phyloP scores from a whole-genome alignment of 495 filamentous ascomycete genomes.

The Aspergillus sparsus region DNA sequence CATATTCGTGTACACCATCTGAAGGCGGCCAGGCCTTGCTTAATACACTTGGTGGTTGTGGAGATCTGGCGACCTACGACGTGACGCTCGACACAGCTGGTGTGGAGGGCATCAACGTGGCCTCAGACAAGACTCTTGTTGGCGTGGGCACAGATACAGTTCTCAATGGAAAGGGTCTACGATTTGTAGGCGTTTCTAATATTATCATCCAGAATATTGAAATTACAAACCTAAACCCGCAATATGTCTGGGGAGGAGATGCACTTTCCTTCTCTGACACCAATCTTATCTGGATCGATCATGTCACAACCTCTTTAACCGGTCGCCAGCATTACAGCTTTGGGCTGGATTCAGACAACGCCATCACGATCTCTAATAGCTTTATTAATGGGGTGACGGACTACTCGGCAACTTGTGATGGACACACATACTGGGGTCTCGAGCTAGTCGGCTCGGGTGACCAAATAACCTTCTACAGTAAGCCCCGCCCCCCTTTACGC shows the following conservation, averaged over 20 bases:
- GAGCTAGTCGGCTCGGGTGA: background rate
- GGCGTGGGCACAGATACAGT: conserved; percentile 39
- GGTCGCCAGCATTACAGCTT: background rate
- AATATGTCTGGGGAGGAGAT: conserved; percentile 51
- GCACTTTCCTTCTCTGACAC: conserved; percentile 38
- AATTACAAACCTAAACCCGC: conserved; percentile 47
- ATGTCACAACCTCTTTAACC: background rate
- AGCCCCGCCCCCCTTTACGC: background rate
- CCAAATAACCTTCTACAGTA: conserved; percentile 1
- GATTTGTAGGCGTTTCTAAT: conserved; percentile 44
- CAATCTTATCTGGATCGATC: background rate
- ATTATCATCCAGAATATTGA: conserved; percentile 52
- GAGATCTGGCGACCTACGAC: conserved; percentile 25
- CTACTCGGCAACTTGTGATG: background rate
- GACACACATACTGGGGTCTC: background rate
- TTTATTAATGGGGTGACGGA: background rate
- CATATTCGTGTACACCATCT: conserved; percentile 38
- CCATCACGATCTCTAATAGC: background rate
- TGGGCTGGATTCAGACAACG: background rate
- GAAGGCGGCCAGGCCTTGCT: conserved; percentile 51
- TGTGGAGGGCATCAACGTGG: conserved; percentile 39
- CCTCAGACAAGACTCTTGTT: conserved; percentile 45
- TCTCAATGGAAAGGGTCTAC: conserved; percentile 46
- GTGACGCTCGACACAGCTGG: conserved; percentile 48
- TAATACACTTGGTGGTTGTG: conserved; percentile 48